Base-by-base conservation (phyloP, 2,329 filamentous ascomycete species). In the Aspergillus luchuensis region DNA sequence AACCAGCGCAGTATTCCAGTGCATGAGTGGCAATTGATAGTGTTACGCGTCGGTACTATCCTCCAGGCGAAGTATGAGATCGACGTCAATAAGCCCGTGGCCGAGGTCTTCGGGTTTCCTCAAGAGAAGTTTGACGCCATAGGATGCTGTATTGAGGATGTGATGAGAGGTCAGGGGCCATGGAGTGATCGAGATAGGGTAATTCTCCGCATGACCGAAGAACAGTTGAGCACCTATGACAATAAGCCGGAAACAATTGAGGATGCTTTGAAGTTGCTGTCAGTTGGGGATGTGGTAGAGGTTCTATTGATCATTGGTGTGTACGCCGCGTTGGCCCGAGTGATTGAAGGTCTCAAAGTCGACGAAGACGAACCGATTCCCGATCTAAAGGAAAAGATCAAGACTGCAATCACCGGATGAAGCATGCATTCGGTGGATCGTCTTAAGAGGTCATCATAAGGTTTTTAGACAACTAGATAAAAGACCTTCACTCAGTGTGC, bases 11-110 rank as follows among this genome's bases (percentile, higher is more conserved):
- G 28, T 5, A 47, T 63, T 11, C 57, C 59, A 5, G 39, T 43
- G 10, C 48, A 59, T 15, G 59, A 63, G 28, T 63, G 59, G 59
- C 62, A 63, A 17, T 19, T 63, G n/a, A 55, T 63, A 23, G 62
- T 63, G 4, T 51, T 63, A 3, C 59, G 62, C 11, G 48, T 61
- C 5, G 21, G 56, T 7, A 48, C 48, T 2, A 36, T 51, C 21
- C 41, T 62, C 23, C 25, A 56, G 28, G 59, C 59, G 4, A 53
- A 62, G 25, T 63, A 63, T 36, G 53, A 56, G 41, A 59, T 30
- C 8, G 56, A 59, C 41, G 56, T 63, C 8, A 63, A 63, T 19
- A 2, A 45, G 5, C 59, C 59, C 3, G 59, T 62, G 17, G 56
- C 62, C 1, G 36, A 56, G 17, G 56, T 59, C 2, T 28, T 59